A percentile compares a stretch with the other conserved stretches of the same genome.
Conservation (phyloP, 2,329 filamentous ascomycete genomes). For the Aschersonia sp. region DNA sequence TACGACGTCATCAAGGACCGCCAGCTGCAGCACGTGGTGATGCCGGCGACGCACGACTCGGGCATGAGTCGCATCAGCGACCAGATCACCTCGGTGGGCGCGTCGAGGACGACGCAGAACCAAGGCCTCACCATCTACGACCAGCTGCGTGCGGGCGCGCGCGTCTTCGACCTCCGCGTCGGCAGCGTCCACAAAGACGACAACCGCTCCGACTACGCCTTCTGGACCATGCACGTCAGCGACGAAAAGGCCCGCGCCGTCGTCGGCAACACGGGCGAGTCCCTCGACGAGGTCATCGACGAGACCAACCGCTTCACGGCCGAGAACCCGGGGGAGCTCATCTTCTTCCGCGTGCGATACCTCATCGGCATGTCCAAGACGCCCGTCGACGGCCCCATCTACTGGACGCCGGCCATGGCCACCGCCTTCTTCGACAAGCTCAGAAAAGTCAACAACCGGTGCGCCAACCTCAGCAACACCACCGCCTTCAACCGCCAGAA, state of each 20-base stretch:
- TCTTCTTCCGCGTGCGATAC: constrained; percentile 31
- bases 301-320: constrained; percentile 30
- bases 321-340: constrained; percentile 26
- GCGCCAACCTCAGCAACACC: constrained; percentile 11
- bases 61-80: constrained; percentile 29
- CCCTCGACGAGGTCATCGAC: constrained; percentile 24
- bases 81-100: constrained; percentile 19
- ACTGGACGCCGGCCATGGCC: constrained; percentile 23
- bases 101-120: constrained; percentile 26
- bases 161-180: constrained; percentile 33
- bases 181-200: constrained; percentile 12
- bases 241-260: constrained; percentile 17
- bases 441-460: constrained; percentile 24
- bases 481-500: constrained; percentile 12
- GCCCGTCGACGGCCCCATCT: constrained; percentile 10
- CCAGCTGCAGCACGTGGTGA: constrained; percentile 26
- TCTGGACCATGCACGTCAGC: constrained; percentile 27
- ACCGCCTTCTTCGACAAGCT: constrained; percentile 27
- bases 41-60: constrained; percentile 33
- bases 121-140: constrained; percentile 28
- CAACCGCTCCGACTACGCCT: constrained; percentile 12
- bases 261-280: constrained; percentile 30
- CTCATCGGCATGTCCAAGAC: constrained; percentile 23
- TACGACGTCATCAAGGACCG: constrained; percentile 20
- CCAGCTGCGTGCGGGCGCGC: constrained; percentile 28